Conservation (phyloP, 352 stramenopile genomes). For the Phytophthora lateralis region DNA sequence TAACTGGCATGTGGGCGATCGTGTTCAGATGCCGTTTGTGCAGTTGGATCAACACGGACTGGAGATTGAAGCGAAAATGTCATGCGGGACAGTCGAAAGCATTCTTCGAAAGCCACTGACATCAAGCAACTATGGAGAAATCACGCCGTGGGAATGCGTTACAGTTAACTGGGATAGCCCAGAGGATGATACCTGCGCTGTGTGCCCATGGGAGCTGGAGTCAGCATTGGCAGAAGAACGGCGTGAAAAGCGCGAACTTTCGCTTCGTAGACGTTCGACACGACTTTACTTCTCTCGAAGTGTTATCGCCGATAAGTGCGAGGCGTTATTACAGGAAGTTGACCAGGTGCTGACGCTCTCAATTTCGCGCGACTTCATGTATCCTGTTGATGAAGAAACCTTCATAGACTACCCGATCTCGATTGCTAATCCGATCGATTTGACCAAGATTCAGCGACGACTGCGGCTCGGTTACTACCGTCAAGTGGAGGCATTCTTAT, state of each 20-base stretch:
- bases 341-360: constrained; percentile 68
- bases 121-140: constrained; percentile 15
- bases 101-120: constrained; percentile 42
- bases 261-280: constrained; percentile 39
- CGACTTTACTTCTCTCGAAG: constrained; percentile 55
- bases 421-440: constrained; percentile 85
- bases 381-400: constrained; percentile 70
- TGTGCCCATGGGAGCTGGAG: constrained; percentile 87
- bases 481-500: constrained; percentile 82
- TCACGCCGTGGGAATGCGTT: constrained; percentile 82
- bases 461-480: constrained; percentile 78
- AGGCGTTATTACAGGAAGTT: constrained; percentile 59
- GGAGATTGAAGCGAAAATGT: constrained; percentile 60
- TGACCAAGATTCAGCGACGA: constrained; percentile 78
- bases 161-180: constrained; percentile 72
- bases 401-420: constrained; percentile 86
- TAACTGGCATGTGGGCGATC: constrained; percentile 70
- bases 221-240: constrained; percentile 38
- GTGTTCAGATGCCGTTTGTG: constrained; percentile 78
- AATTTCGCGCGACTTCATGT: constrained; percentile 80
- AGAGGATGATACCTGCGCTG: constrained; percentile 67
- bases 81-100: constrained; percentile 61
- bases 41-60: constrained; percentile 67
- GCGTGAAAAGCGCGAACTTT: constrained; percentile 48
- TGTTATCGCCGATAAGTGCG: constrained; percentile 55